Evolutionary conservation across 2,329 filamentous ascomycete genomes (phyloP).

Genomic region (Pyrenophora seminiperda): DNA sequence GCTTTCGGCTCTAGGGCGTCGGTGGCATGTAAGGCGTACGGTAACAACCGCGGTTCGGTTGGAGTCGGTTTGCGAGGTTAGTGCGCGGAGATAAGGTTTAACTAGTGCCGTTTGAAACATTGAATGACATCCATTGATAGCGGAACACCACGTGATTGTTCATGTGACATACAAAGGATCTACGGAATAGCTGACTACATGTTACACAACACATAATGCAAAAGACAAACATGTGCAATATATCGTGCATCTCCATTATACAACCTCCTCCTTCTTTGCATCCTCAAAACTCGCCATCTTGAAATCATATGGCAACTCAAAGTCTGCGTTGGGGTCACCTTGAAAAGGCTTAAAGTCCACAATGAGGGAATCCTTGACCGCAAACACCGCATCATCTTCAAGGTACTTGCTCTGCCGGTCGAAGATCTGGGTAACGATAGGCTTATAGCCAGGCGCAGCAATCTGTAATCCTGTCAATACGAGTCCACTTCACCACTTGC

Average conservation of each 20-base stretch:
- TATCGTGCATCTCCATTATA: neutral
- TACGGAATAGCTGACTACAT: too few species aligned
- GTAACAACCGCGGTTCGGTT: constrained; percentile 27
- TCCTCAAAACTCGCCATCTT: constrained; percentile 48
- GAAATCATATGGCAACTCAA: constrained; percentile 61
- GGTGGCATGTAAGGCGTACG: constrained; percentile 12
- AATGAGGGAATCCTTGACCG: constrained; percentile 63
- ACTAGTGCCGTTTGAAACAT: neutral
- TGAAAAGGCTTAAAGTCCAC: constrained; percentile 62
- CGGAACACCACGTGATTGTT: constrained; percentile 1
- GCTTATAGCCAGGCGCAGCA: constrained; percentile 64
- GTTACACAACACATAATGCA: too few species aligned
- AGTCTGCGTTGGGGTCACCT: constrained; percentile 57
- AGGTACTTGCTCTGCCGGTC: constrained; percentile 69
- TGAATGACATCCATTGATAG: constrained; percentile 9
- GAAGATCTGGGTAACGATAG: constrained; percentile 79
- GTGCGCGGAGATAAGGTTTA: constrained; percentile 11
- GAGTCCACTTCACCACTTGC: neutral
- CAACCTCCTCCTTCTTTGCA: constrained; percentile 39
- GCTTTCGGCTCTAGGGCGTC: constrained; percentile 15
- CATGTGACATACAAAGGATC: neutral
- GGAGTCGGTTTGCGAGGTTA: constrained; percentile 19
- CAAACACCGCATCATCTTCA: constrained; percentile 63
- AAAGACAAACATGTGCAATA: neutral
- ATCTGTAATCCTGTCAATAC: constrained; percentile 45